Evolutionary conservation across 2,329 filamentous ascomycete genomes (phyloP), one percentile per base, ranked within the genome.

Genomic region (Hysterium pulicare): DNA sequence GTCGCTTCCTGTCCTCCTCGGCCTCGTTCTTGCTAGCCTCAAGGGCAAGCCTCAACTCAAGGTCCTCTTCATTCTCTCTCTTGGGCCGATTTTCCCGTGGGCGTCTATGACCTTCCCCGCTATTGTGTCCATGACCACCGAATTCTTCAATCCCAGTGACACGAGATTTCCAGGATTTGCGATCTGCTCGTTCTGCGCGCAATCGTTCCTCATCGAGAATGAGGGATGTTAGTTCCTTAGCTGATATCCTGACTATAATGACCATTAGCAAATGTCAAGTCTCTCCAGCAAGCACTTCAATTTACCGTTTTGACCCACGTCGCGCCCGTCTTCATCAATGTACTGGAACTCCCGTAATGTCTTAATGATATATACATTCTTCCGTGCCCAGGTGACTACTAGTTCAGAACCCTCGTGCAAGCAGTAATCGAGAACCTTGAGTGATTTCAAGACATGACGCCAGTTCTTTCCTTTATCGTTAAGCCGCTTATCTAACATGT

Each of bases 391-490:
- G 4, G 91, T 96, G 38, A 98, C 93, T 24, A 96, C 89, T 51
- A 96, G 74, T 70, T 97, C 93, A 1, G 90, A 96, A 36, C 93
- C 93, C 68, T 98, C 93, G 66, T 98, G 93, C 44, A 98, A 77
- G 71, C 90, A 96, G 71, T 98, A 98, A 69, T 98, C 93, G 44
- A 97, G 79, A 40, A 98, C 93, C 68, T 98, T 98, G 55, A 98
- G 76, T 32, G 93, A 94, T 71, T 98, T 98, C 46, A 98, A 75
- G 10, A 98, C 93, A 67, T 98, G 93, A 58, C 93, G 84, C 93
- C 93, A 98, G 68, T 98, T 98, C 78, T 97, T 98, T 63, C 93
- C 93, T 71, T 98, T 97, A 71, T 98, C 93, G 61, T 98, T 98
- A 61, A 98, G 75, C 55, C 93, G 86, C 76, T 97, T 97, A 72